Evolutionary conservation across 371 early-diverging fungal genomes (phyloP), one percentile per base, ranked within the genome.

Genomic region (Mortierella sp.): DNA sequence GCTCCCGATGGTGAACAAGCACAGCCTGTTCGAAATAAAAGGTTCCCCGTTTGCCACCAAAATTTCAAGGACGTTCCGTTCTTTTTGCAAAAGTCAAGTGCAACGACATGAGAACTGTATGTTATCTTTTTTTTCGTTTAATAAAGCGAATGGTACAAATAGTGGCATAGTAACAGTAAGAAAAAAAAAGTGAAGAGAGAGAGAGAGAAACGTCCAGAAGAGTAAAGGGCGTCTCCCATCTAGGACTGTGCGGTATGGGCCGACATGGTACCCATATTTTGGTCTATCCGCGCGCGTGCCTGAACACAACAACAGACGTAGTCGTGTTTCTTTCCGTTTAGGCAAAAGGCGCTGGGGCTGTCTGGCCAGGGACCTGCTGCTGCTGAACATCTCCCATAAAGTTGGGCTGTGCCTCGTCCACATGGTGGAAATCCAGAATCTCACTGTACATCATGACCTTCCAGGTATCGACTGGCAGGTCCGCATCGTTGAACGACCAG

Each of bases 401-500:
- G 48, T 48, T 48, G 43, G 70, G 7, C 61, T 77, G 74, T 9
- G 52, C 44, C 66, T 82, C 79, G 37, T 79, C 84, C 24, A 83
- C 91, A 34, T 92, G 90, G 73, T 92, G 92, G 83, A 92, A 92
- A 64, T 92, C 92, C 40, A 92, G 75, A 52, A 92, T 92, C 79
- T 92, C 92, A 43, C 91, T 91, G 65, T 91, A 92, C 92, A 92
- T 92, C 91, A 91, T 91, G 31, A 92, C 91, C 86, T 95, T 95
- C 97, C 97, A 97, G 74, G 94, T 92, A 69, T 96, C 96, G 14
- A 95, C 91, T 8, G 96, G 92, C 78, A 96, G 83, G 71, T 98
- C 97, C 2, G 95, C 95, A 73, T 96, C 97, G 66, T 94, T 96
- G 87, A 97, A 97, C 2, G 97, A 96, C 98, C 98, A 98, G 87